Evolutionary conservation across 73 alveolate genomes (phyloP).

Genomic region (Uronychia setigera): DNA sequence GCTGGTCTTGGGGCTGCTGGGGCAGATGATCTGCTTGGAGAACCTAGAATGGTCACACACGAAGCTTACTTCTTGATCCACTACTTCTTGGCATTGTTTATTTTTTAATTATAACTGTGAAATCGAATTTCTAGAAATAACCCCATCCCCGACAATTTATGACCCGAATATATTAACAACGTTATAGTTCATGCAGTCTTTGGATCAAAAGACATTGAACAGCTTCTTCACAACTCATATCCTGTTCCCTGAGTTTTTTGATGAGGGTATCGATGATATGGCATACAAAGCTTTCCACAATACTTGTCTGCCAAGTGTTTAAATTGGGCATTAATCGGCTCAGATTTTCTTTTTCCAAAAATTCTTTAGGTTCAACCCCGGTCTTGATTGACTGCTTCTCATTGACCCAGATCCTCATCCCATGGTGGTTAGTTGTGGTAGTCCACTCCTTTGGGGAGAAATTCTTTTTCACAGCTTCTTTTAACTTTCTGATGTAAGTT

Average conservation of each 20-base stretch:
- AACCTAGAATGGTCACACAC: background rate
- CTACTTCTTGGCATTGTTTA: background rate
- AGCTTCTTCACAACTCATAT: background rate
- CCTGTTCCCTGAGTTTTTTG: background rate
- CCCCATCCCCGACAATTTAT: background rate
- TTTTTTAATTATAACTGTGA: too few relatives aligned
- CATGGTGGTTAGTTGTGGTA: background rate
- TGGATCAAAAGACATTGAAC: background rate
- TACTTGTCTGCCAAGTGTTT: background rate
- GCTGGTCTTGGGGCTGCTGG: background rate
- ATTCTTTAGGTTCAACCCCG: background rate
- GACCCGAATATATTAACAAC: background rate
- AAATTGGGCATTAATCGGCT: background rate
- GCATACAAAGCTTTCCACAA: background rate
- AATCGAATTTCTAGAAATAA: background rate
- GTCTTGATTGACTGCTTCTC: background rate
- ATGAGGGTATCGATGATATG: background rate
- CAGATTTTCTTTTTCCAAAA: background rate
- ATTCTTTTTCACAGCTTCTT: background rate
- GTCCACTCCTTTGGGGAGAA: background rate
- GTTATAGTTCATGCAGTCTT: background rate
- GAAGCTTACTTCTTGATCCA: background rate
- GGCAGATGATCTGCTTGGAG: constrained; percentile 1
- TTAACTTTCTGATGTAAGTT: background rate
- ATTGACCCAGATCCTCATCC: background rate